These are phyloP conservation scores for Quercus mongolica DNA, from an alignment of 306 rosid species.

Conservation along the genomic window DNA sequence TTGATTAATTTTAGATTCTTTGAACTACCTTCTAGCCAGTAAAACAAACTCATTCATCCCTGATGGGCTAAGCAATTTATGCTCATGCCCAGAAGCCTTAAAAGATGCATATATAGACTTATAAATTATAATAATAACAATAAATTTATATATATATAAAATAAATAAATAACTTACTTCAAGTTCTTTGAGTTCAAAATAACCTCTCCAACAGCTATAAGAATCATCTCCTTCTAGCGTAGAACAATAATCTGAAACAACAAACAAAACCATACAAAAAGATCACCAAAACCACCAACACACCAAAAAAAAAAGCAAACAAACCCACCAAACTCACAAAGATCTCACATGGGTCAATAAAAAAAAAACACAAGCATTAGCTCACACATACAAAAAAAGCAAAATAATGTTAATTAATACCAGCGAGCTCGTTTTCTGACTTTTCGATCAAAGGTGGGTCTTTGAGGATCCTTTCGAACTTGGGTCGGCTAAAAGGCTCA, in stretches of 20 bases:
- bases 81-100: not conserved
- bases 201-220: constrained; percentile 89
- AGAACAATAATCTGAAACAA: constrained; percentile 65
- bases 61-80: no score
- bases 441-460: constrained; percentile 80
- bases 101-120: not conserved
- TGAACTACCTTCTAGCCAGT: no score
- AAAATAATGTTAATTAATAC: constrained; percentile 16
- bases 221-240: constrained; percentile 85
- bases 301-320: not conserved
- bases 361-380: not conserved
- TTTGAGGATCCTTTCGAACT: constrained; percentile 50
- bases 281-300: not conserved
- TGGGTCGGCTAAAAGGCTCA: constrained; percentile 77
- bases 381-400: not conserved
- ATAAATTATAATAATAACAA: no score
- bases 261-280: not conserved
- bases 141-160: not conserved
- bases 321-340: not conserved
- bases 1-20: not conserved
- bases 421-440: constrained; percentile 62
- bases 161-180: constrained; percentile 43
- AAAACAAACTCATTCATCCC: no score
- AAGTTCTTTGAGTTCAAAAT: constrained; percentile 83
- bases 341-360: not conserved